Evolutionary conservation across 2,329 filamentous ascomycete genomes (phyloP), one percentile per base, ranked within the genome.

Genomic region (Penicillium palitans): DNA sequence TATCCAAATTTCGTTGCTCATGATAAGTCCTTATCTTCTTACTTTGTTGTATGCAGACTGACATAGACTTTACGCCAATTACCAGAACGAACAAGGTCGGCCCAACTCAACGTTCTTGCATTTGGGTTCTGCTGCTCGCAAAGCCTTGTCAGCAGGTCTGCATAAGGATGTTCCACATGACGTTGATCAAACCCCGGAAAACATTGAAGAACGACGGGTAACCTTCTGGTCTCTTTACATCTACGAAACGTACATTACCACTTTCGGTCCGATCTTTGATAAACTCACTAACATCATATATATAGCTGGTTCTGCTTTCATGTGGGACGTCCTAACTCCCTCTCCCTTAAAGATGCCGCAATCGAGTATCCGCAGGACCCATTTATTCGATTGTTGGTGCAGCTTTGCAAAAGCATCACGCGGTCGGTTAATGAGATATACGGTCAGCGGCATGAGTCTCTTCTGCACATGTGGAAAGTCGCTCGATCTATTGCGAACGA

Each of bases 281-380:
- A 13, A 3, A 17, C 10, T n/a, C 3, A 7, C 44, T 54, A 33
- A 58, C 37, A 4, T 35, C 31, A 15, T 2, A 35, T 39, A 10
- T 19, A 33, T 21, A 80, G 78, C 6, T 80, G 78, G 77, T 72
- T 74, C 31, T 79, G 76, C 51, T 78, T 79, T 50, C 75, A 77
- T 17, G 61, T 76, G 0, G 78, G 78, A 2, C 72, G 78, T 12
- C 78, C 78, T 2, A 76, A 70, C 46, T 76, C 76, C 0, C 63
- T 80, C 2, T 73, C 71, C 0, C 63, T 74, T 12, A 72, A 73
- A 21, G 76, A 78, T 10, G 63, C 74, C 10, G 68, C 66, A 1
- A 75, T 78, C 24, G 74, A 73, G 13, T 63, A 71, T 9, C 71
- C 78, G 2, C 66, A 75, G n/a, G 70, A 79, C n/a, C 71, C 74